These are phyloP conservation scores for Acanthamoeba triangularis DNA, from an alignment of 208 protist species.

Conservation along the genomic window DNA sequence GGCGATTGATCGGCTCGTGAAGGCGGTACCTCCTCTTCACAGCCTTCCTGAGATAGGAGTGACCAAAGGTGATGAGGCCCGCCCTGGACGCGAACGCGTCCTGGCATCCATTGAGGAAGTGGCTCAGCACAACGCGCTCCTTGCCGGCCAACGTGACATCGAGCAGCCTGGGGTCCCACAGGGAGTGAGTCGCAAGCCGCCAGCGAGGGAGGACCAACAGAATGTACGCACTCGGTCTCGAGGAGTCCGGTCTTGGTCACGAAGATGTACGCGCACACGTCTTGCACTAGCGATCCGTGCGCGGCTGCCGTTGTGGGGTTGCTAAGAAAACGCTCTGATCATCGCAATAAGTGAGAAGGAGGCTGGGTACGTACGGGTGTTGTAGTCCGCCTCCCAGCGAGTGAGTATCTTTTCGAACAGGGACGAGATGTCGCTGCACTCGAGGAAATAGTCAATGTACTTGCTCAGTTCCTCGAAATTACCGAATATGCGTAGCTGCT, in stretches of 20 bases:
- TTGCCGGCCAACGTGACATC: slow-evolving; percentile 26
- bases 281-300: slow-evolving; percentile 1
- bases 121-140: slow-evolving; percentile 30
- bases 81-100: not conserved
- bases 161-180: not conserved
- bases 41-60: slow-evolving; percentile 33
- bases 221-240: slow-evolving; percentile 37
- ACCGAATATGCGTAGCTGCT: slow-evolving; percentile 69
- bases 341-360: too few relatives aligned
- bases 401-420: slow-evolving; percentile 64
- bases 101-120: slow-evolving; percentile 41
- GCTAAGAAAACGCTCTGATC: too few relatives aligned
- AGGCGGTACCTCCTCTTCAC: slow-evolving; percentile 19
- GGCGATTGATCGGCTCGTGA: not conserved
- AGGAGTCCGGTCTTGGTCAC: slow-evolving; percentile 25
- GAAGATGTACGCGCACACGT: slow-evolving; percentile 26
- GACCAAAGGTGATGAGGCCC: slow-evolving; percentile 35
- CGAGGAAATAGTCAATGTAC: slow-evolving; percentile 69
- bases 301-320: not conserved
- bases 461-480: slow-evolving; percentile 70
- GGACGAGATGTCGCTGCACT: slow-evolving; percentile 15
- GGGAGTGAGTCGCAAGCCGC: not conserved
- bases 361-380: not conserved
- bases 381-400: slow-evolving; percentile 61
- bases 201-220: too few relatives aligned